A percentile compares a stretch with the other conserved stretches of the same genome.
phyloP scores from a whole-genome alignment of 306 rosid species.

The Quercus mongolica region DNA sequence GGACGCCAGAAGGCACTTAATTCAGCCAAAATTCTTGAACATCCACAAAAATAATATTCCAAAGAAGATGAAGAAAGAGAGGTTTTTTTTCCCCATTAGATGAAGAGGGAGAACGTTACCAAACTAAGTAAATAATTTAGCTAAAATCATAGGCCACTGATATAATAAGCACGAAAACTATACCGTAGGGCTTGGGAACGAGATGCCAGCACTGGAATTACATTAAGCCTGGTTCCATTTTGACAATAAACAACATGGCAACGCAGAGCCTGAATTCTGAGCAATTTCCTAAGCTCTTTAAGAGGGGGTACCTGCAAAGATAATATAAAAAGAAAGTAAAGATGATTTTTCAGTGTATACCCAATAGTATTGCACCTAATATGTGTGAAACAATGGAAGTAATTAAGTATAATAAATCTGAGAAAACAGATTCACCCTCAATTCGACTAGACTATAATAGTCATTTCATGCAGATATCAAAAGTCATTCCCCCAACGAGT shows the following conservation, averaged over 20 bases:
- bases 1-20: too few species aligned
- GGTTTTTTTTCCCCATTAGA: too few species aligned
- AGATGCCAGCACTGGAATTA: constrained; percentile 95
- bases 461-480: neutral
- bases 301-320: constrained; percentile 68
- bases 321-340: neutral
- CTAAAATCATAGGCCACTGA: neutral
- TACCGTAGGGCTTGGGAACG: constrained; percentile 99
- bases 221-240: constrained; percentile 79
- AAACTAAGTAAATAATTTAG: neutral
- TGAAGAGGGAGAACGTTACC: neutral
- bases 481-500: constrained; percentile 12
- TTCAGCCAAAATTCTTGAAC: too few species aligned
- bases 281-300: constrained; percentile 77
- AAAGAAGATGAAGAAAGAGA: neutral
- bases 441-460: constrained; percentile 4
- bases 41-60: neutral
- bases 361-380: neutral
- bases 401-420: neutral
- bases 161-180: constrained; percentile 5
- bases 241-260: constrained; percentile 92
- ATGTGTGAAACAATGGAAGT: constrained; percentile 2
- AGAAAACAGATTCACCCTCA: constrained; percentile 8
- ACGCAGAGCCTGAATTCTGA: constrained; percentile 97
- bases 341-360: neutral